Conservation (phyloP, 2,329 filamentous ascomycete species). For the Fusarium gaditjirri region DNA sequence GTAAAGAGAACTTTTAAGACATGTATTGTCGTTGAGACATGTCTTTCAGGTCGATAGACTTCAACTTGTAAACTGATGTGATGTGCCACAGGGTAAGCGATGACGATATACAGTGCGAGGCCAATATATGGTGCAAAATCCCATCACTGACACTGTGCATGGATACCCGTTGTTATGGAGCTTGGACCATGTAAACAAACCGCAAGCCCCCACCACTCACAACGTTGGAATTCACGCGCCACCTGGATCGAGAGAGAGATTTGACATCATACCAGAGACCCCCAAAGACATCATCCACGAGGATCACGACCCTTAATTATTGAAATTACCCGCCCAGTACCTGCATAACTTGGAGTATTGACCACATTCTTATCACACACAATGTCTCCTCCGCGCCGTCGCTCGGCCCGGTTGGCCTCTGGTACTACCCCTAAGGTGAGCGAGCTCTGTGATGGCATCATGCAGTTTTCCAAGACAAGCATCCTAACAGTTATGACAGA, state of each 20-base stretch:
- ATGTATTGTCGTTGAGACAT: neutral
- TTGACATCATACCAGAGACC: slow-evolving; percentile 47
- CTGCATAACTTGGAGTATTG: slow-evolving; percentile 25
- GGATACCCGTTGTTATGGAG: slow-evolving; percentile 36
- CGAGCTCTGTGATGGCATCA: slow-evolving; percentile 33
- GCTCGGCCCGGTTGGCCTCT: slow-evolving; percentile 57
- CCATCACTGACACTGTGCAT: slow-evolving; percentile 11
- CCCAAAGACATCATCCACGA: slow-evolving; percentile 38
- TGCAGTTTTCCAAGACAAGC: slow-evolving; percentile 3
- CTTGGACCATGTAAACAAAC: slow-evolving; percentile 48
- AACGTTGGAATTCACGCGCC: slow-evolving; percentile 36
- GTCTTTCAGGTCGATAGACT: neutral
- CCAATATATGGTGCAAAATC: neutral
- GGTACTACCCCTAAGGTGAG: slow-evolving; percentile 53
- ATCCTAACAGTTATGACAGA: slow-evolving; percentile 43
- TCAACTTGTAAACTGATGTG: neutral
- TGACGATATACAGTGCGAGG: neutral
- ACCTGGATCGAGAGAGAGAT: slow-evolving; percentile 31
- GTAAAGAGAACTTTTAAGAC: neutral
- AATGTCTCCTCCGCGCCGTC: slow-evolving; percentile 57
- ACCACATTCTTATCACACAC: slow-evolving; percentile 28
- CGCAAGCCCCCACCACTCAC: slow-evolving; percentile 35
- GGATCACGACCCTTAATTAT: slow-evolving; percentile 40
- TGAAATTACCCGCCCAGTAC: slow-evolving; percentile 35
- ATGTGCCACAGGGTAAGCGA: slow-evolving; percentile 8